Conservation (phyloP, 2,329 filamentous ascomycete species). For the Aspergillus caelatus region DNA sequence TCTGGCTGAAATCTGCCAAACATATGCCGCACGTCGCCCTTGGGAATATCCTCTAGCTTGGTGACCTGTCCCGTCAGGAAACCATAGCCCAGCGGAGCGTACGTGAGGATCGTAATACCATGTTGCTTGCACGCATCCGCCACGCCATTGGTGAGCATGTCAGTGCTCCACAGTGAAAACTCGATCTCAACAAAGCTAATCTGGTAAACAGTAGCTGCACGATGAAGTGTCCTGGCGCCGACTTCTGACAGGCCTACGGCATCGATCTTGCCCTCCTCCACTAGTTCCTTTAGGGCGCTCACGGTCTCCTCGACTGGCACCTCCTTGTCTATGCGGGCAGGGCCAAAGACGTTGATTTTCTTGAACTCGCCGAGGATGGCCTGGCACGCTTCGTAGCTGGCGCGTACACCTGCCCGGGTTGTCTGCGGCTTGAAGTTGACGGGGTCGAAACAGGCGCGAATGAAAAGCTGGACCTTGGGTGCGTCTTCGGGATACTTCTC, state of each 20-base stretch:
- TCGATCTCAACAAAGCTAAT: not conserved
- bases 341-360: slow-evolving; percentile 3
- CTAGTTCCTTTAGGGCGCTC: not conserved
- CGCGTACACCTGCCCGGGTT: not conserved
- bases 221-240: not conserved
- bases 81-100: slow-evolving; percentile 5
- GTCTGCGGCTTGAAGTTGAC: not conserved
- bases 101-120: not conserved
- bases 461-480: not conserved
- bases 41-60: not conserved
- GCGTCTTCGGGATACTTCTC: not conserved
- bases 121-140: not conserved
- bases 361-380: not conserved
- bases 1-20: slow-evolving; percentile 1
- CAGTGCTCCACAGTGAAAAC: slow-evolving; percentile 1
- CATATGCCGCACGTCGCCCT: not conserved
- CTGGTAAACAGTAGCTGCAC: not conserved
- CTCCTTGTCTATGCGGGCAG: not conserved
- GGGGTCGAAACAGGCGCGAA: not conserved
- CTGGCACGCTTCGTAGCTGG: not conserved
- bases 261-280: not conserved
- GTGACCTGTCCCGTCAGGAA: not conserved
- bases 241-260: not conserved
- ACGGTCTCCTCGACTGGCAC: slow-evolving; percentile 2
- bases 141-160: not conserved